These are phyloP conservation scores for Lentinula detonsa DNA, from an alignment of 768 basidiomycete species.

Conservation along the genomic window DNA sequence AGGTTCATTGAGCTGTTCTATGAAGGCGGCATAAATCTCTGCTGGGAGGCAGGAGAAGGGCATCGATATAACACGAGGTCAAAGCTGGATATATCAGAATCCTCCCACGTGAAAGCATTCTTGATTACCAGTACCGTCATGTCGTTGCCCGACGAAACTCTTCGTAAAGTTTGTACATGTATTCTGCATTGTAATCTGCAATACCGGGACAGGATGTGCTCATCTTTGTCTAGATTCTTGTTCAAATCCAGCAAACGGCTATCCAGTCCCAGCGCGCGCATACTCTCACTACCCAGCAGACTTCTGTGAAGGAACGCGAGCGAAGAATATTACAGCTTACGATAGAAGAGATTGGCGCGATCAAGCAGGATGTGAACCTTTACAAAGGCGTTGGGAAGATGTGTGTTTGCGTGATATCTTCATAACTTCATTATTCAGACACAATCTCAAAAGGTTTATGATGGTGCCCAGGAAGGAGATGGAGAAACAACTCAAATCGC, in stretches of 20 bases:
- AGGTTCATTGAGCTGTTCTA: background rate
- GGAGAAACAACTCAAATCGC: constrained; percentile 65
- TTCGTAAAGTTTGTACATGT: constrained; percentile 55
- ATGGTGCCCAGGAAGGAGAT: constrained; percentile 75
- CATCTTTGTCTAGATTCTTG: constrained; percentile 59
- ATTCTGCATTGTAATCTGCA: background rate
- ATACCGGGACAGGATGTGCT: constrained; percentile 15
- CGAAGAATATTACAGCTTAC: constrained; percentile 86
- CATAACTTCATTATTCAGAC: background rate
- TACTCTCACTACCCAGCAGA: constrained; percentile 69
- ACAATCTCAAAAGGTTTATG: constrained; percentile 66
- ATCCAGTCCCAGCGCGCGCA: constrained; percentile 79
- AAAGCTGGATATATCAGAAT: background rate
- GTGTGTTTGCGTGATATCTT: constrained; percentile 28
- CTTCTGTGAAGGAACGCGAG: constrained; percentile 78
- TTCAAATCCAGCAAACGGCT: constrained; percentile 91
- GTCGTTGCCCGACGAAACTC: constrained; percentile 74
- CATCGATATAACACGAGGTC: background rate
- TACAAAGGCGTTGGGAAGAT: constrained; percentile 97
- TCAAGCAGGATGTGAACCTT: constrained; percentile 70
- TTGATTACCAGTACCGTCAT: constrained; percentile 14
- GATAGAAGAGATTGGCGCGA: constrained; percentile 69
- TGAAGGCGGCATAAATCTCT: background rate
- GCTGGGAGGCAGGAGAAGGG: background rate
- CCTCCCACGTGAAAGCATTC: background rate